Conservation (phyloP, 129 eudicot species). For the sunflower (Helianthus annuus) region HanXRQr2.0-SUNRISE NC_035442.2:164508453-164508952, state of each 20-base stretch:
- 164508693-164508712: conserved; percentile 72
- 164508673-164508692: conserved; percentile 54
- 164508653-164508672: conserved; percentile 64
- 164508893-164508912: conserved; percentile 22
- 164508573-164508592: no score
- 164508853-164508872: conserved; percentile 64
- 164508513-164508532: background rate
- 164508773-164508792: conserved; percentile 18
- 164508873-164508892: conserved; percentile 62
- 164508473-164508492: no score
- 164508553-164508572: conserved; percentile 18
- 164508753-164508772: conserved; percentile 56
- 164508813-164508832: conserved; percentile 77
- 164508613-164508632: no score
- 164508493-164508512: no score
- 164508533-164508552: no score
- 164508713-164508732: conserved; percentile 74
- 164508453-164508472: no score
- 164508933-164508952: background rate
- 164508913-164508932: background rate
- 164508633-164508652: background rate
- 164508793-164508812: conserved; percentile 46
- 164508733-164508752: conserved; percentile 65
- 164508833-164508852: conserved; percentile 55
- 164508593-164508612: no score